Evolutionary conservation across 371 early-diverging fungal species (phyloP), one percentile per base, ranked within the genome.

Genomic region (Gilbertella persicaria): DNA sequence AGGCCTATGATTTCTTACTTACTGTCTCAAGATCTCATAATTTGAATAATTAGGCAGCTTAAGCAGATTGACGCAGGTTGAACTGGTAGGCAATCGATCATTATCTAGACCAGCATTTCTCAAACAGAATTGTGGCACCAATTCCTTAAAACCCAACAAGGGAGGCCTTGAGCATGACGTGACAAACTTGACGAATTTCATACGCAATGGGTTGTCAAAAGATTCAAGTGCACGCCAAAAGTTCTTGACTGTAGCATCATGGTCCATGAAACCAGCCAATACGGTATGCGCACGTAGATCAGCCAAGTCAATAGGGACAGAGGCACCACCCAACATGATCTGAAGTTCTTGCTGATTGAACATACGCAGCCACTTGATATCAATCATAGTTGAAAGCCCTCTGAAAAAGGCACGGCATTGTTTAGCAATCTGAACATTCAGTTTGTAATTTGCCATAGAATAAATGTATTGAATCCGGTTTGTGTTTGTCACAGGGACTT

Each of bases 131-230:
- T 82, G 75, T 0, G 93, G 93, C 23, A 81, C 77, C 35, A 98
- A 73, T 53, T 92, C 93, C 23, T 75, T 76, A 62, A 98, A 98
- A 0, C 98, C 98, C 35, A 93, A 69, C 37, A 96, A 60, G 5
- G 98, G 98, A 8, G 96, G 95, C 38, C 96, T 77, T 29, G 91
- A 85, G 60, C 96, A 95, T 29, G 90, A 89, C 5, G 98, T 98
- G 0, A 93, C 87, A 74, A 96, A 98, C 65, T 91, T 90, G 50
- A 95, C 67, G 50, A 98, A 83, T 46, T 78, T 69, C 54, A 81
- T 76, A 6, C 85, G 80, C 55, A 94, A 78, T 26, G 78, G 83
- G 53, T 87, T 85, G 14, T 61, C 60, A 55, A 92, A 77, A 12
- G 73, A 67, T 29, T 78, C 63, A 3, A 96, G 80, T 4, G 91